A percentile compares a stretch with the other conserved stretches of the same genome.
Evolutionary conservation across 805 yeast genomes (phyloP).

Genomic region (Komagataella pseudopastoris): DNA sequence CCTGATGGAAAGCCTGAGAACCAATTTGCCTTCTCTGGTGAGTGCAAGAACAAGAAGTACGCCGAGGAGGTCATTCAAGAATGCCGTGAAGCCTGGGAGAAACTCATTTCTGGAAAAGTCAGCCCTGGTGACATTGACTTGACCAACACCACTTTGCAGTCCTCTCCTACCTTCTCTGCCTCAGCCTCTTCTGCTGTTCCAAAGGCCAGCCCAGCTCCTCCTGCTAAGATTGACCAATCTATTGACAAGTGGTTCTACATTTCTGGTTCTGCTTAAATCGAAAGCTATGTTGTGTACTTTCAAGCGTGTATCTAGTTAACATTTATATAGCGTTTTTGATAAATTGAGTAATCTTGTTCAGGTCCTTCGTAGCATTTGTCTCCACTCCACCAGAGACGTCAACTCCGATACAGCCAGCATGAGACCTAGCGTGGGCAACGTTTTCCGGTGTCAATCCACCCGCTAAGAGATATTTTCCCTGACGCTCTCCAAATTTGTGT

Average conservation of each 20-base stretch:
- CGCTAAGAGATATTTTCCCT: slow-evolving; percentile 50
- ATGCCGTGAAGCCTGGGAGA: slow-evolving; percentile 77
- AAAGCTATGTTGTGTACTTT: background rate
- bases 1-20: slow-evolving; percentile 98
- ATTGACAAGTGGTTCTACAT: slow-evolving; percentile 98
- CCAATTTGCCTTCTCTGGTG: slow-evolving; percentile 93
- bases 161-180: slow-evolving; percentile 39
- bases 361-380: slow-evolving; percentile 60
- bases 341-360: slow-evolving; percentile 44
- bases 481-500: slow-evolving; percentile 18
- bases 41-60: slow-evolving; percentile 75
- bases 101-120: slow-evolving; percentile 51
- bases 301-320: background rate
- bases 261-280: slow-evolving; percentile 46
- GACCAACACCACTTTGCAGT: slow-evolving; percentile 58
- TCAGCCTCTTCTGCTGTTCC: slow-evolving; percentile 42
- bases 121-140: slow-evolving; percentile 58
- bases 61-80: slow-evolving; percentile 77
- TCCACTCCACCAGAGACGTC: slow-evolving; percentile 97
- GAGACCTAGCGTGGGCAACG: slow-evolving; percentile 35
- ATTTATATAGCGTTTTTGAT: slow-evolving; percentile 31
- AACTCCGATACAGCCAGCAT: slow-evolving; percentile 65
- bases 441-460: slow-evolving; percentile 83
- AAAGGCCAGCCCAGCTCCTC: slow-evolving; percentile 55
- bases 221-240: slow-evolving; percentile 93